These are phyloP conservation scores for Haplosporangium gracile DNA, from an alignment of 192 early-diverging fungal species.

Conservation along the genomic window DNA sequence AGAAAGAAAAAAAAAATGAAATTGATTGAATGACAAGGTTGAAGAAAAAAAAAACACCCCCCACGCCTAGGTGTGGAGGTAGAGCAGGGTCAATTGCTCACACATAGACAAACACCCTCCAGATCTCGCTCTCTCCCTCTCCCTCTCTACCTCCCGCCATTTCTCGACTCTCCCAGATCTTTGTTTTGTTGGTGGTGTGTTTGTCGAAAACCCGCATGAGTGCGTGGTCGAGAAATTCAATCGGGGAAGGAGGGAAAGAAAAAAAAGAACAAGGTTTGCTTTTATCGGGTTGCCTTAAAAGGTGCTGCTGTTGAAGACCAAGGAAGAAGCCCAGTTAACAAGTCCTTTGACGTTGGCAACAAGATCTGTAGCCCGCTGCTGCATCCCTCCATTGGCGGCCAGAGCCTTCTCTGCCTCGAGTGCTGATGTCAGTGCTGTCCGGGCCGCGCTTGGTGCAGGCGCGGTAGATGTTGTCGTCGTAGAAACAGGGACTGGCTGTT, in stretches of 20 bases:
- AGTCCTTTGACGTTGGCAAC: constrained; percentile 47
- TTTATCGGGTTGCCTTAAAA: constrained; percentile 28
- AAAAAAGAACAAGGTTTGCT: background rate
- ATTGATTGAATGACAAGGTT: no score
- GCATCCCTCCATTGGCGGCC: constrained; percentile 26
- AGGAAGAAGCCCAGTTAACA: constrained; percentile 55
- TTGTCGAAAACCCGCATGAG: background rate
- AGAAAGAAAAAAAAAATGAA: background rate
- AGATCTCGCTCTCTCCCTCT: background rate
- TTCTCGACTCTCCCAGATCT: background rate
- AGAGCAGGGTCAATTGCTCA: no score
- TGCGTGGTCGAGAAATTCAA: background rate
- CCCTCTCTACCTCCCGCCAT: background rate
- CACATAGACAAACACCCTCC: no score
- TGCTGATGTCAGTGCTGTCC: background rate
- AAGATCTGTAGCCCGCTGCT: constrained; percentile 43
- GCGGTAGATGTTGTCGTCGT: background rate
- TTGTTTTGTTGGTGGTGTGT: background rate
- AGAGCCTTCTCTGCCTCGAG: constrained; percentile 2
- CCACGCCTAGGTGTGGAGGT: background rate
- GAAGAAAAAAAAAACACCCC: background rate
- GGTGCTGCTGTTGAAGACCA: constrained; percentile 53
- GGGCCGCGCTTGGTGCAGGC: background rate
- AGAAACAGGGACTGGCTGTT: background rate
- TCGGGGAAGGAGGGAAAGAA: background rate